Base-by-base conservation (phyloP, 805 yeast genomes). In the Hanseniaspora lindneri region DNA sequence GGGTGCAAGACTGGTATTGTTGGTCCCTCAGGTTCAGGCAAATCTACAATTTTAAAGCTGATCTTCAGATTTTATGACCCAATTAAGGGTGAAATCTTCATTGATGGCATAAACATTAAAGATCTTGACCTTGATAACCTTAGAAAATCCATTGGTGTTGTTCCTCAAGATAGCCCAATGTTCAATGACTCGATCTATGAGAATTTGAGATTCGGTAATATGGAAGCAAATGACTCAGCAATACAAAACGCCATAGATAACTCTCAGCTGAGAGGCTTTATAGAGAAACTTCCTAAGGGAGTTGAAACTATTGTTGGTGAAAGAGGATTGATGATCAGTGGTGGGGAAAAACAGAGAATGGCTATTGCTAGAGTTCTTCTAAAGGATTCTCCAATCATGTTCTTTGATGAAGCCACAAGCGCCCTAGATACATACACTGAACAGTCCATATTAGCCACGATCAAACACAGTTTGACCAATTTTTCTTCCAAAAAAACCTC, bases 351-450 rank as follows among this genome's bases (percentile, higher is more conserved):
- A 62, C 98, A 92, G 65, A 70, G 98, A 53, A 69, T 92, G 37
- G 97, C 98, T 0, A 86, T 92, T 54, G 92, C 96, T 0, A 73
- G 98, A 54, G 75, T 92, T n/a, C 64, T 92, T 39, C 66, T 92
- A 55, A 92, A 92, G 63, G 72, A 77, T 54, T 77, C 96, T 0
- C 89, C 92, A 24, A 85, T 92, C 42, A 83, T 94, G 49, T 89
- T 92, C 63, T 88, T 92, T 56, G 98, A 92, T 60, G 98, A 92
- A 60, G 97, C 98, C 2, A 85, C 98, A 0, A 81, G 94, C 41
- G 97, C 98, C 0, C 70, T 92, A 41, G 98, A 92, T 62, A 92
- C 98, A 10, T 95, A 88, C 57, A 92, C 98, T 0, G 98, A 92
- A 59, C 94, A 84, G 62, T 73, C 83, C 2, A 67, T 92, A 39